These are phyloP conservation scores for Knoxia roxburghii DNA, from an alignment of 257 asterid genomes.

Conservation along the genomic window DNA sequence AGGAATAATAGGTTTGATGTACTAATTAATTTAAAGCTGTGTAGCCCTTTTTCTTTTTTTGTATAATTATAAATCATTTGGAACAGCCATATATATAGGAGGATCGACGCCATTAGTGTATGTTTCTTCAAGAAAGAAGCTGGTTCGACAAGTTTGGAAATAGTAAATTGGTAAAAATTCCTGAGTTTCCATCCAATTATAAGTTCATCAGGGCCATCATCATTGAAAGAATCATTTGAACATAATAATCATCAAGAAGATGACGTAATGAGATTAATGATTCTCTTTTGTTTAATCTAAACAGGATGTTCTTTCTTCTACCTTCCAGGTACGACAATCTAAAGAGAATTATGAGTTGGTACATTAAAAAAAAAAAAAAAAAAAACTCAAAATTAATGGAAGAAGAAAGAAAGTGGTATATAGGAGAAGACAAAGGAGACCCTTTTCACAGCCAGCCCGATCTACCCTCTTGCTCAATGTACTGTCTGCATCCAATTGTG, in stretches of 20 bases:
- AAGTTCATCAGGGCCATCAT: not conserved
- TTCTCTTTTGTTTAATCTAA: no score
- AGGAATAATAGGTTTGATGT: conserved; percentile 11
- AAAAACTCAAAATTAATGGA: not conserved
- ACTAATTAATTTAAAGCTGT: not conserved
- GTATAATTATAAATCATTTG: not conserved
- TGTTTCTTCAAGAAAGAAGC: not conserved
- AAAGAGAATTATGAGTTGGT: not conserved
- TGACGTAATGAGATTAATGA: no score
- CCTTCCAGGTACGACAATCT: not conserved
- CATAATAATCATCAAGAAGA: no score
- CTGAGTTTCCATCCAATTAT: no score
- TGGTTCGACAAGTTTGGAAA: not conserved
- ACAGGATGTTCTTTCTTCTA: no score
- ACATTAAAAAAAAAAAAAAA: not conserved
- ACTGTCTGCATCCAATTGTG: conserved; percentile 9
- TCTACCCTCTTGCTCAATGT: conserved; percentile 13
- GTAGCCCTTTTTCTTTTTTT: not conserved
- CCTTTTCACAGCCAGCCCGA: conserved; percentile 14
- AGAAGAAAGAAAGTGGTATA: no score
- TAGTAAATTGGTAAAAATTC: not conserved
- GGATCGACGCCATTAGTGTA: not conserved
- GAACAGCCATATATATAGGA: not conserved
- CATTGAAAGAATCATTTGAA: not conserved
- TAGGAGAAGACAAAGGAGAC: conserved; percentile 9